These are phyloP conservation scores for Agaricales sp. DNA, from an alignment of 1,284 basidiomycete genomes.

Conservation along the genomic window DNA sequence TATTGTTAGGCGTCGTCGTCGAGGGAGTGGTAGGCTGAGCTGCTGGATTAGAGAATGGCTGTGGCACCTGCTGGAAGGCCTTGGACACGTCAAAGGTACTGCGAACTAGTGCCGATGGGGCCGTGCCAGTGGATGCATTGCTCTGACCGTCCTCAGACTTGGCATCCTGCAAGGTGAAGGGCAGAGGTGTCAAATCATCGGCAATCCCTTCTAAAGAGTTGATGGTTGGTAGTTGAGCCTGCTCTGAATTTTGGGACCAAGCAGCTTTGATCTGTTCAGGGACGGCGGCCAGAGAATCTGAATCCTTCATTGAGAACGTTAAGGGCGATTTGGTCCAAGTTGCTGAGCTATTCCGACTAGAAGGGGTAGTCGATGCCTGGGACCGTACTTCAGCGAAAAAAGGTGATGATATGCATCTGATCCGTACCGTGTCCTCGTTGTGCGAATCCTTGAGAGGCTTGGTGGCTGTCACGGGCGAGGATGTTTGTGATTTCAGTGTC, in stretches of 20 bases:
- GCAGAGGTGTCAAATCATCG: conserved; percentile 65
- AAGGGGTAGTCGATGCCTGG: conserved; percentile 40
- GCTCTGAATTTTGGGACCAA: conserved; percentile 71
- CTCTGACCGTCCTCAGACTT: conserved; percentile 72
- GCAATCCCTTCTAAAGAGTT: conserved; percentile 73
- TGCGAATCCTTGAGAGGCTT: conserved; percentile 27
- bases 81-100: conserved; percentile 76
- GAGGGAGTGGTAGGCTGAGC: conserved; percentile 38
- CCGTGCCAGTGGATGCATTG: conserved; percentile 32
- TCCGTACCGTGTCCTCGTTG: conserved; percentile 37
- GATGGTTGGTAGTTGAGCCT: conserved; percentile 47
- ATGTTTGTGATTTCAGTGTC: conserved; percentile 3
- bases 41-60: conserved; percentile 36
- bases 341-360: conserved; percentile 28
- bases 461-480: conserved; percentile 7
- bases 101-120: conserved; percentile 54
- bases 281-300: conserved; percentile 54
- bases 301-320: conserved; percentile 50
- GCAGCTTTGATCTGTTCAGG: conserved; percentile 73
- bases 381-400: conserved; percentile 10
- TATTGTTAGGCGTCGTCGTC: conserved; percentile 32
- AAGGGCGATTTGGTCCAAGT: conserved; percentile 59
- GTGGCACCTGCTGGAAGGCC: conserved; percentile 73
- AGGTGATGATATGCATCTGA: conserved; percentile 3
- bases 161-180: conserved; percentile 69